These are phyloP conservation scores for Ceratocystis variospora DNA, from an alignment of 2,329 filamentous ascomycete species.

Conservation along the genomic window DNA sequence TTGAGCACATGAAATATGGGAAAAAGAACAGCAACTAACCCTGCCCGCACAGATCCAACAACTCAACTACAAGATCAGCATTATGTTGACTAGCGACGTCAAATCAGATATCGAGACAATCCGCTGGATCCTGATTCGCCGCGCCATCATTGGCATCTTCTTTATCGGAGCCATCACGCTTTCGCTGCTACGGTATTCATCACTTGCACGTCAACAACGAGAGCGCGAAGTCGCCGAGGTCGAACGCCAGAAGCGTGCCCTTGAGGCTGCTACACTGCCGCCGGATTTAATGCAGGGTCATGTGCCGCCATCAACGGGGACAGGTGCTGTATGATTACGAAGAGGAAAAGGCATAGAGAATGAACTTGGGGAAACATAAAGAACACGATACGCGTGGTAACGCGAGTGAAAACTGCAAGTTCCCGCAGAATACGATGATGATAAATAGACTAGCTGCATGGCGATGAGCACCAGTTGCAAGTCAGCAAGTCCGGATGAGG, in stretches of 20 bases:
- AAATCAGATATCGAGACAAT: slow-evolving; percentile 86
- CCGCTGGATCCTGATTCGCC: slow-evolving; percentile 65
- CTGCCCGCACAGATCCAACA: slow-evolving; percentile 58
- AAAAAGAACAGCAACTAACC: slow-evolving; percentile 19
- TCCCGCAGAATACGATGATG: no score
- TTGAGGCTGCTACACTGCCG: not conserved
- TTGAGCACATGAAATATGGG: not conserved
- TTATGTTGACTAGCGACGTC: slow-evolving; percentile 74
- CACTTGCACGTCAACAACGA: slow-evolving; percentile 38
- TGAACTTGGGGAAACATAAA: not conserved
- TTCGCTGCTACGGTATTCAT: slow-evolving; percentile 45
- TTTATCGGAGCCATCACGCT: slow-evolving; percentile 52
- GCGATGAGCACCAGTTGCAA: no score
- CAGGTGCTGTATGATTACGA: not conserved
- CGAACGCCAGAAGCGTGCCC: slow-evolving; percentile 30
- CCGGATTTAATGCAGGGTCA: slow-evolving; percentile 1
- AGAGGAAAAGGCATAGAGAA: not conserved
- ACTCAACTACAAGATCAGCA: slow-evolving; percentile 91
- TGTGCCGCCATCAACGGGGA: not conserved
- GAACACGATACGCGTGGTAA: no score
- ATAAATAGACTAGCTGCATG: no score
- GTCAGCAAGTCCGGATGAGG: no score
- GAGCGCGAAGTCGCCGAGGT: not conserved
- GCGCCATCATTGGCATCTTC: slow-evolving; percentile 49
- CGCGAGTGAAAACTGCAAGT: no score